Base-by-base conservation (phyloP, 768 basidiomycete species). In the Cystobasidium ongulense region DNA sequence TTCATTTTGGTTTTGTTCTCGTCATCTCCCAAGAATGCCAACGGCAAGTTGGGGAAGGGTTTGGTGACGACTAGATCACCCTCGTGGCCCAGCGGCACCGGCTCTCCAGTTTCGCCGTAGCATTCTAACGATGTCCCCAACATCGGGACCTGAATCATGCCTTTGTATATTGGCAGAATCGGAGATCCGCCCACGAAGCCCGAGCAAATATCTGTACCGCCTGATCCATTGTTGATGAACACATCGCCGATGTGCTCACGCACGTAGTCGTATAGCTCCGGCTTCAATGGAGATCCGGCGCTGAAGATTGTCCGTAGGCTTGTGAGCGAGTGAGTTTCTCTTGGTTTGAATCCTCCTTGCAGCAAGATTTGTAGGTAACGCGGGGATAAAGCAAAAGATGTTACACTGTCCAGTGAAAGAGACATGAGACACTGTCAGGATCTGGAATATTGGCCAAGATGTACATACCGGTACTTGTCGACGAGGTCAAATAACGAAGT, bases 11-110 rank as follows among this genome's bases (percentile, higher is more conserved):
- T 13, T 18, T 53, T 29, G 4, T 72, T 71, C 21, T 76, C 76
- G 31, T 76, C 77, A 29, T 75, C 75, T 21, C 64, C 75, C 75
- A 76, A 76, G 64, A 79, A 78, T 1, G 62, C 65, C 35, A 79
- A 46, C 1, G 79, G 79, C 71, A 68, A 63, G 75, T 78, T 79
- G 0, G 79, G 79, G 68, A 78, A 76, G 0, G 79, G 78, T 59
- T 74, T 73, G 27, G 52, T 52, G 54, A 78, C 76, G 52, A 78
- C 76, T 72, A 79, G 75, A 59, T 78, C 74, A 21, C 79, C 79
- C 17, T 62, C 41, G n/a, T n/a, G n/a, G 35, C 75, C 75, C 11
- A 76, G 70, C 0, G 33, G 21, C 1, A 74, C 66, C 18, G 68
- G 75, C 36, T 77, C 74, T 21, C 77, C 76, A 8, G 77, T 76